phyloP scores from a whole-genome alignment of 768 basidiomycete species.

The Xerocomellus chrysenteron region DNA sequence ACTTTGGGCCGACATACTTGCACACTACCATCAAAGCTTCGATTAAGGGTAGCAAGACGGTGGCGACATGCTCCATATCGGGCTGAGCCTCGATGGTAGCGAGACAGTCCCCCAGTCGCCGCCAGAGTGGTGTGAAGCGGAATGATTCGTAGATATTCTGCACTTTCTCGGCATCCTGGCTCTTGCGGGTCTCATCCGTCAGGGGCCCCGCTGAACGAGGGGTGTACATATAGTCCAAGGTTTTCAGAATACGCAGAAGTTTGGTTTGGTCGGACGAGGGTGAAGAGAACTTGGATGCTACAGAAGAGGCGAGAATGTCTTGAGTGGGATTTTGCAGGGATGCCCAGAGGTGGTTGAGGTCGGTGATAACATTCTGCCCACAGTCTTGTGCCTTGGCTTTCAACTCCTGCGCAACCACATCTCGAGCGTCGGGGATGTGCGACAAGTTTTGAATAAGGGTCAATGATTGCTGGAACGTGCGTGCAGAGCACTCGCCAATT shows the following conservation, averaged over 20 bases:
- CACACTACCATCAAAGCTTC: constrained; percentile 98
- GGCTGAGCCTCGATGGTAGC: constrained; percentile 76
- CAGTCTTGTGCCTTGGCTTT: constrained; percentile 84
- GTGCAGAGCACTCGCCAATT: constrained; percentile 93
- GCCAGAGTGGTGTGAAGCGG: constrained; percentile 87
- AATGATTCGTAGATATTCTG: constrained; percentile 89
- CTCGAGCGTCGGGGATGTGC: constrained; percentile 82
- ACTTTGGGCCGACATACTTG: constrained; percentile 83
- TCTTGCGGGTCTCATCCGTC: constrained; percentile 36
- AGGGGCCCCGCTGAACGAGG: constrained; percentile 48
- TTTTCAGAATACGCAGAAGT: constrained; percentile 90
- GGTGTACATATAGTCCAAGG: constrained; percentile 95
- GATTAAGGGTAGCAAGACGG: constrained; percentile 89
- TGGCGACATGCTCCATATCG: constrained; percentile 84
- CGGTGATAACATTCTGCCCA: constrained; percentile 68
- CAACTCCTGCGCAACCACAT: constrained; percentile 87
- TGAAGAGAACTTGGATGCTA: constrained; percentile 88
- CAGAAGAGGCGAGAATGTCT: constrained; percentile 60
- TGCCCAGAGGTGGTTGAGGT: constrained; percentile 72
- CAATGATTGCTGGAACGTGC: constrained; percentile 94
- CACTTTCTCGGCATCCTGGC: constrained; percentile 74
- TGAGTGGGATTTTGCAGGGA: constrained; percentile 58
- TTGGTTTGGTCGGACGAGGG: constrained; percentile 97
- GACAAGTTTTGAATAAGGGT: constrained; percentile 92
- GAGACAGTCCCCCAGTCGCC: constrained; percentile 85